Base-by-base conservation (phyloP, 306 rosid species). In the Betula pendula region DNA sequence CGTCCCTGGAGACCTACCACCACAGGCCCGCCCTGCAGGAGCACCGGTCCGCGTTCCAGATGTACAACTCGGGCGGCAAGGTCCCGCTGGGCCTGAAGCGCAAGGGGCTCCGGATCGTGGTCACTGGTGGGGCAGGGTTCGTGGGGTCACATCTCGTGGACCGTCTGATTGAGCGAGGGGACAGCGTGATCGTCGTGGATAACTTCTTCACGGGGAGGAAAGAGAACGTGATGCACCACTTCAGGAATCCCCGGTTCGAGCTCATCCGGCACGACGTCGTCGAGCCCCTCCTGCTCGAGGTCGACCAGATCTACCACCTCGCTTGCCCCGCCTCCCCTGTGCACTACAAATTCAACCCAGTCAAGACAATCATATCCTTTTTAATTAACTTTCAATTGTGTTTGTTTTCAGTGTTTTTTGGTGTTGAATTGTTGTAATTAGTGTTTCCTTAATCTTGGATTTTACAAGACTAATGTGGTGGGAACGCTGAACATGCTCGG, bases 321-420 rank as follows among this genome's bases (percentile, higher is more conserved):
- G 98, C 98, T 31, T 94, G 98, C 84, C 98, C 98, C 19, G 98
- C 98, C 47, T 90, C 98, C 51, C 98, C 98, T 7, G 98, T 94
- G 10, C 98, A 94, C 49, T 94, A 92, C 89, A 92, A 94, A 78
- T 94, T 94, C 93, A 94, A 94, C 89, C 98, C 98, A 0, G 98
- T 94, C 75, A 94, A 94, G 84, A 94, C 98, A 3, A 94, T 94
- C 71, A 94, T 94, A 94, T 94, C 98, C 98, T 94, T 87, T 87
- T 82, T 40, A 51, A 47, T 35, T 55, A 48, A 3, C 33, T 0
- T 33, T 47, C 47, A 45, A 45, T 9, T 13, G 49, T 13, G 15
- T 45, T 45, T 1, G 13, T 3, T 8, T 40, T 19, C n/a, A 2
- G 40, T 2, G 2, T 24, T 1, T 70, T 25, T 16, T 38, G 42